These are phyloP conservation scores for Penicillium sp. DNA, from an alignment of 2,329 filamentous ascomycete species.

Conservation along the genomic window DNA sequence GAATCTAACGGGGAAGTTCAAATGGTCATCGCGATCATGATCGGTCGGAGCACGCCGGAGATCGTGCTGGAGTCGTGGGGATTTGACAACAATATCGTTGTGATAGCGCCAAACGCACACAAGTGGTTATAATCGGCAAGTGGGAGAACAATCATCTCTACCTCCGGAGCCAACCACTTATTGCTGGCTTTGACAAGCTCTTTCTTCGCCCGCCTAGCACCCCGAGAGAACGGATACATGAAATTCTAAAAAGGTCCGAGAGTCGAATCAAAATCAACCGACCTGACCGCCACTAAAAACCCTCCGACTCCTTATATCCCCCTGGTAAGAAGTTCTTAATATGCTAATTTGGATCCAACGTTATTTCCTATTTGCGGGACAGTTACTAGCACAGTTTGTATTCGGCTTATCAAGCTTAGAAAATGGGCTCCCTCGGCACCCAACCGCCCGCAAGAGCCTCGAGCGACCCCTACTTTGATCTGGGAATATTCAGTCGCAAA, in stretches of 20 bases:
- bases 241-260: constrained; percentile 9
- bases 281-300: constrained; percentile 8
- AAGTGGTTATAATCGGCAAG: no score
- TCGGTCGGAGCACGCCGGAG: no score
- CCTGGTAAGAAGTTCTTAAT: not conserved
- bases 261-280: constrained; percentile 5
- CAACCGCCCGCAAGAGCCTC: constrained; percentile 7
- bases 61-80: no score
- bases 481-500: constrained; percentile 33
- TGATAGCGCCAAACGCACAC: no score
- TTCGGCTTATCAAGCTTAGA: not conserved
- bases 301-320: constrained; percentile 11
- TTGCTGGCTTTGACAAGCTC: no score
- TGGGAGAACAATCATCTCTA: no score
- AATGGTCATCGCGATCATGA: no score
- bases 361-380: not conserved
- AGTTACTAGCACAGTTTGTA: not conserved
- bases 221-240: no score
- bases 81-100: no score
- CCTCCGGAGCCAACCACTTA: no score
- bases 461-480: constrained; percentile 26
- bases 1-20: no score
- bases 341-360: constrained; percentile 1
- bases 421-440: not conserved
- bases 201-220: no score